A percentile compares a stretch with the other conserved stretches of the same genome.
These are phyloP conservation scores for Agastache rugosa DNA, from an alignment of 257 asterid genomes.

Conservation along the genomic window DNA sequence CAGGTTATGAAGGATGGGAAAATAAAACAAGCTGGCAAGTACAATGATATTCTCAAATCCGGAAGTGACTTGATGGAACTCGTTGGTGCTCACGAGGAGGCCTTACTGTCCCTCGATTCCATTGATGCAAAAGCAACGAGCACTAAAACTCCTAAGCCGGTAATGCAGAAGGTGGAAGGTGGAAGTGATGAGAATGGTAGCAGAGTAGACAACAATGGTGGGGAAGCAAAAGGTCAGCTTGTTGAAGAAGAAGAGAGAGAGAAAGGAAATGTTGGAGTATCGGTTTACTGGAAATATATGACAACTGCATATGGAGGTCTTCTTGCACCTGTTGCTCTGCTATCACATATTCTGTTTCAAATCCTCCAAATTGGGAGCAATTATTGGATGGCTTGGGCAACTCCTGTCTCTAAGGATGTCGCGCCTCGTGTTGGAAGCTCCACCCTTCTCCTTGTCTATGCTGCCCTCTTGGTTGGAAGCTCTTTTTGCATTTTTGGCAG, in stretches of 20 bases:
- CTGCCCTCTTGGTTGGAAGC: conserved; percentile 65
- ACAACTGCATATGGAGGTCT: conserved; percentile 80
- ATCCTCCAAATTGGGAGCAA: conserved; percentile 89
- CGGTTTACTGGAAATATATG: conserved; percentile 80
- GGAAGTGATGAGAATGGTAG: conserved; percentile 31
- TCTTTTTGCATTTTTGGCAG: conserved; percentile 66
- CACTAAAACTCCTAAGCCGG: background rate
- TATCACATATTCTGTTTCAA: conserved; percentile 69
- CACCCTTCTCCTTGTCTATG: conserved; percentile 75
- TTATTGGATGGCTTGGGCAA: conserved; percentile 99
- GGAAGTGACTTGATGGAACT: conserved; percentile 87
- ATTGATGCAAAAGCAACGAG: conserved; percentile 45
- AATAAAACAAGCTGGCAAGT: conserved; percentile 77
- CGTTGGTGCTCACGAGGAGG: conserved; percentile 85
- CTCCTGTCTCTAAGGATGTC: conserved; percentile 72
- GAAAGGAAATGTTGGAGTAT: conserved; percentile 76
- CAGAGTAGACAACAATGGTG: conserved; percentile 36
- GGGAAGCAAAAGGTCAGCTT: conserved; percentile 59
- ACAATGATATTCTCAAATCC: conserved; percentile 65
- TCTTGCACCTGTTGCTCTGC: conserved; percentile 70
- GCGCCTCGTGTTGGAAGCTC: conserved; percentile 58
- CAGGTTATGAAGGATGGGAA: conserved; percentile 88
- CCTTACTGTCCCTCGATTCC: conserved; percentile 52
- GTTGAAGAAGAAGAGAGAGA: conserved; percentile 95
- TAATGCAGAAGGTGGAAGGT: background rate